phyloP scores from a whole-genome alignment of 345 rosid genomes.

The Viola odorata region DNA sequence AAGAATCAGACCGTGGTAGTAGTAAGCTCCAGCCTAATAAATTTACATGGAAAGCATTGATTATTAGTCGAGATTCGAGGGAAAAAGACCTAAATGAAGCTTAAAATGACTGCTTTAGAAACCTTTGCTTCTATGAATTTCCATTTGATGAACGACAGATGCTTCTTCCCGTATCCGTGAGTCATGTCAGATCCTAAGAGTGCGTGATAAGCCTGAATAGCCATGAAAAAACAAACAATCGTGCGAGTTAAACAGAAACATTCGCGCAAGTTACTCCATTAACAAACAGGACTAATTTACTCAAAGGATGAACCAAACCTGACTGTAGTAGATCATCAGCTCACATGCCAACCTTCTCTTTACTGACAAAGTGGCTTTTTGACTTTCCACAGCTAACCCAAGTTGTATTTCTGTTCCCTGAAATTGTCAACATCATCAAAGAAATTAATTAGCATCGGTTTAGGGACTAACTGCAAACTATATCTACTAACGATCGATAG shows the following conservation, averaged over 20 bases:
- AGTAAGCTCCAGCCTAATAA: slow-evolving; percentile 80
- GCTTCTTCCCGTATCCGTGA: slow-evolving; percentile 60
- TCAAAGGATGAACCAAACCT: slow-evolving; percentile 27
- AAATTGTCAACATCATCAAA: slow-evolving; percentile 1
- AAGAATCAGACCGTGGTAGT: slow-evolving; percentile 80
- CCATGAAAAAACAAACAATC: not conserved
- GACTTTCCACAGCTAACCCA: slow-evolving; percentile 85
- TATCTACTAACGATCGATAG: no score
- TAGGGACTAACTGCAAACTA: no score
- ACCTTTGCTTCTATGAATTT: slow-evolving; percentile 95
- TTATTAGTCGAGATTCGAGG: not conserved
- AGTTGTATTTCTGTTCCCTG: slow-evolving; percentile 98
- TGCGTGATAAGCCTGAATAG: slow-evolving; percentile 60
- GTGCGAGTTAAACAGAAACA: no score
- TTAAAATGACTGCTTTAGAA: not conserved
- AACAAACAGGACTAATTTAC: no score
- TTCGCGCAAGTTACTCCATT: no score
- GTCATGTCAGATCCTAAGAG: slow-evolving; percentile 49
- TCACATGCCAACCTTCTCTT: slow-evolving; percentile 95
- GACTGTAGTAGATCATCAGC: slow-evolving; percentile 64
- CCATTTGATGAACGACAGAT: slow-evolving; percentile 73
- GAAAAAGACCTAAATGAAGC: not conserved
- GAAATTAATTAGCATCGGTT: no score
- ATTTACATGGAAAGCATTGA: slow-evolving; percentile 3
- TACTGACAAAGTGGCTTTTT: slow-evolving; percentile 76